Evolutionary conservation across 495 filamentous ascomycete species (phyloP).

Genomic region (Neurospora tetrasperma): DNA sequence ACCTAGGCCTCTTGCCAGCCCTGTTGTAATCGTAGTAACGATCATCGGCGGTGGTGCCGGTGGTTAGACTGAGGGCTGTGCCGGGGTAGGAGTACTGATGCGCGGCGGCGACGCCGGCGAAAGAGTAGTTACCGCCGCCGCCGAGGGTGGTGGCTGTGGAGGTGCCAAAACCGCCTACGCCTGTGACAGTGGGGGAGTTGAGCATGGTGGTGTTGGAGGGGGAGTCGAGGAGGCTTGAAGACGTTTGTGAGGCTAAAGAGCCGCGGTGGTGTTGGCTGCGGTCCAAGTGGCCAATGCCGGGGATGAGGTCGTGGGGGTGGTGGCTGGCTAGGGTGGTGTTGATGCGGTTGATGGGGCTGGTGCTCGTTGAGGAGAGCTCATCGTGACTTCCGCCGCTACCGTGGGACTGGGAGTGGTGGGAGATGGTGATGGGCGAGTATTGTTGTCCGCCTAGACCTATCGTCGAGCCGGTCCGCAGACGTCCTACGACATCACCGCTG

Average conservation of each 20-base stretch:
- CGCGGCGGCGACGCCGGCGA: not conserved
- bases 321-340: not conserved
- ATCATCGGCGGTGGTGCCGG: not conserved
- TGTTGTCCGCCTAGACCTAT: not conserved
- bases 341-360: not conserved
- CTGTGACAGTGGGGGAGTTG: not conserved
- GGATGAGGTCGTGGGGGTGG: not conserved
- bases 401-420: not conserved
- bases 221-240: not conserved
- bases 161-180: not conserved
- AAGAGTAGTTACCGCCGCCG: not conserved
- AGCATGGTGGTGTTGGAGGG: not conserved
- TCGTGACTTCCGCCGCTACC: not conserved
- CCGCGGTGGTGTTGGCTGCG: not conserved
- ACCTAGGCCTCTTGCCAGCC: not conserved
- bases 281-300: not conserved
- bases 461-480: not conserved
- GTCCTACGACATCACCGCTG: not conserved
- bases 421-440: not conserved
- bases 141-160: not conserved
- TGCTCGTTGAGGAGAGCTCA: not conserved
- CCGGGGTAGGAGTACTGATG: not conserved
- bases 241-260: not conserved
- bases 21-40: not conserved
- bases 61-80: not conserved